A percentile compares a stretch with the other conserved stretches of the same genome.
phyloP scores from a whole-genome alignment of 2,329 filamentous ascomycete species.

The Fusarium hostae region DNA sequence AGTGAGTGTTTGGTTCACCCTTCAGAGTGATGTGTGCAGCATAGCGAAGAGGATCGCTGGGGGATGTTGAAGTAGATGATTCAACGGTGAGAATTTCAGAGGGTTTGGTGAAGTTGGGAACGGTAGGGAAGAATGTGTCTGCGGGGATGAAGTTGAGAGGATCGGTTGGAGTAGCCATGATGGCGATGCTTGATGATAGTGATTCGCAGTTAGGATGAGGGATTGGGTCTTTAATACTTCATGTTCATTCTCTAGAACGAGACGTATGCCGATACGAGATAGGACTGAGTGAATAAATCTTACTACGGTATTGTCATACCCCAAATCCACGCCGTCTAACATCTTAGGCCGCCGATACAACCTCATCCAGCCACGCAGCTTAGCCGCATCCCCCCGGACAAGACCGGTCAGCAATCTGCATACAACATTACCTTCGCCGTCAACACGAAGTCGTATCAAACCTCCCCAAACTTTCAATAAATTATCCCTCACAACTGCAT shows the following conservation, averaged over 20 bases:
- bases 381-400: not conserved
- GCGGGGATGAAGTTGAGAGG: conserved; percentile 5
- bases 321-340: not conserved
- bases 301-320: not conserved
- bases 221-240: not conserved
- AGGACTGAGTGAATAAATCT: not conserved
- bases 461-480: not conserved
- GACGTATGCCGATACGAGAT: not conserved
- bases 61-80: not conserved
- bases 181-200: not conserved
- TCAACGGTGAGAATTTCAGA: not conserved
- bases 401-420: not conserved
- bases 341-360: not conserved
- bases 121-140: not conserved
- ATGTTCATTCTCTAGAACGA: not conserved
- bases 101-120: not conserved
- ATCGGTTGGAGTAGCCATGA: not conserved
- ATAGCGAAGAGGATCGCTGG: not conserved
- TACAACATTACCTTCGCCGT: not conserved
- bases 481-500: not conserved
- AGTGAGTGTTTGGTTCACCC: not conserved
- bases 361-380: not conserved
- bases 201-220: not conserved
- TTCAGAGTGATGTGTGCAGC: not conserved
- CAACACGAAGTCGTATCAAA: not conserved